These are phyloP conservation scores for Raphidocelis subcapitata DNA, from an alignment of 139 green algal species.

Conservation along the genomic window DNA sequence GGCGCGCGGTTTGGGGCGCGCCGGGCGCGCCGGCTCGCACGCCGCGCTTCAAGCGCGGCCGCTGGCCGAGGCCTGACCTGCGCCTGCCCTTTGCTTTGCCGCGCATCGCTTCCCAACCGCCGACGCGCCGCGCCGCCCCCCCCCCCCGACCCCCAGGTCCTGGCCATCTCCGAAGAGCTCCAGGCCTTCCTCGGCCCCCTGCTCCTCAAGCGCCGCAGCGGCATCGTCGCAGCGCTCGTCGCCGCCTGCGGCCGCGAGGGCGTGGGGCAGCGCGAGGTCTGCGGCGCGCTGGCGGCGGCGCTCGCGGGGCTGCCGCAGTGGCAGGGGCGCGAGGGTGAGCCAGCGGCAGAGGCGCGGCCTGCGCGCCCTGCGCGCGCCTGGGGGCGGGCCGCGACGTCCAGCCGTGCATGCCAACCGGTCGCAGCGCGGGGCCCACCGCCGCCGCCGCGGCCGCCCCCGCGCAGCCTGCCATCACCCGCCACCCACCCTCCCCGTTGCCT, in stretches of 20 bases:
- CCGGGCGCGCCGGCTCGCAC: not conserved
- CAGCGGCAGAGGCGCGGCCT: not conserved
- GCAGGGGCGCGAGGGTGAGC: constrained; percentile 10
- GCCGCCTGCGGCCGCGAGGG: constrained; percentile 44
- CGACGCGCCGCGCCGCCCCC: too few species aligned
- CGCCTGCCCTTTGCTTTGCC: too few species aligned
- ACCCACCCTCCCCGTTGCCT: not conserved
- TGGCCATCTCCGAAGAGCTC: constrained; percentile 56
- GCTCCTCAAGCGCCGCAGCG: constrained; percentile 52
- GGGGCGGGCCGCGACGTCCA: not conserved
- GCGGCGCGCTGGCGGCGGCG: constrained; percentile 42
- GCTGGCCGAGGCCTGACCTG: not conserved
- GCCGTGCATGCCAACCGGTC: too few species aligned
- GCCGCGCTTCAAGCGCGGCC: not conserved
- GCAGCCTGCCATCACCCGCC: not conserved
- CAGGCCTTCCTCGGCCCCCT: constrained; percentile 45
- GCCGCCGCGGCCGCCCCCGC: too few species aligned
- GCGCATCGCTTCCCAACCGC: too few species aligned
- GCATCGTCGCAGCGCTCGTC: constrained; percentile 73
- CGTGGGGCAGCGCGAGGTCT: constrained; percentile 43
- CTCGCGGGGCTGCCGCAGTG: constrained; percentile 39
- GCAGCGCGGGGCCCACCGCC: too few species aligned
- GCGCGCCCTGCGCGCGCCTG: not conserved
- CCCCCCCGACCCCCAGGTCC: constrained; percentile 32
- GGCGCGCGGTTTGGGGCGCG: constrained; percentile 14